A percentile compares a stretch with the other conserved stretches of the same genome.
Conservation (phyloP, 2,329 filamentous ascomycete genomes). For the Aureobasidium sp. region DNA sequence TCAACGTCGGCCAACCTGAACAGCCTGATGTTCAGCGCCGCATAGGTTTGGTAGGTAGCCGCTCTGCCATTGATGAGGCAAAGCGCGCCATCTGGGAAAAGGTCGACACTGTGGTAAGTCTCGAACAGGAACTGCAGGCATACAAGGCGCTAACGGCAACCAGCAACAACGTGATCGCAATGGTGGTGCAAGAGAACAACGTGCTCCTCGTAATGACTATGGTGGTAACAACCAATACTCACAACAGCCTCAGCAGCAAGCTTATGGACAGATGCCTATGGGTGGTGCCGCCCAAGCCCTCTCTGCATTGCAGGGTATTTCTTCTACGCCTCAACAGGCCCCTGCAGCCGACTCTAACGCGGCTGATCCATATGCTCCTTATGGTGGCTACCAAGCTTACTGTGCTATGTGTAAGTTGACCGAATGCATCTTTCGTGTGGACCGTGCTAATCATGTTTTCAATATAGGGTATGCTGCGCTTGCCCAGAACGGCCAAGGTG, state of each 20-base stretch:
- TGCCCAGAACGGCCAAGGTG: conserved; percentile 44
- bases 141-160: background rate
- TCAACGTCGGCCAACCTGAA: conserved; percentile 80
- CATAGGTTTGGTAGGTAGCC: conserved; percentile 74
- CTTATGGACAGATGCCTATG: conserved; percentile 18
- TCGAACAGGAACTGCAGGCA: background rate
- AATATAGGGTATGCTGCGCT: conserved; percentile 54
- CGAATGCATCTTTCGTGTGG: background rate
- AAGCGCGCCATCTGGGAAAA: conserved; percentile 86
- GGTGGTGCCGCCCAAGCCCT: conserved; percentile 10
- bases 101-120: conserved; percentile 63
- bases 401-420: conserved; percentile 57
- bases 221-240: conserved; percentile 22
- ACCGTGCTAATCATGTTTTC: background rate
- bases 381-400: conserved; percentile 78
- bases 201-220: conserved; percentile 29
- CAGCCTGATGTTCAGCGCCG: conserved; percentile 76
- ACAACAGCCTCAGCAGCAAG: conserved; percentile 35
- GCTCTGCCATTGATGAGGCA: conserved; percentile 70
- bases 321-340: conserved; percentile 17
- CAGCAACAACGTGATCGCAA: conserved; percentile 20
- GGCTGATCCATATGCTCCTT: conserved; percentile 59
- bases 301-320: conserved; percentile 20
- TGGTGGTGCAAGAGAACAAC: conserved; percentile 18
- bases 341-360: conserved; percentile 50